Evolutionary conservation across 495 filamentous ascomycete species (phyloP), one percentile per base, ranked within the genome.

Genomic region (Aspergillus sparsus): DNA sequence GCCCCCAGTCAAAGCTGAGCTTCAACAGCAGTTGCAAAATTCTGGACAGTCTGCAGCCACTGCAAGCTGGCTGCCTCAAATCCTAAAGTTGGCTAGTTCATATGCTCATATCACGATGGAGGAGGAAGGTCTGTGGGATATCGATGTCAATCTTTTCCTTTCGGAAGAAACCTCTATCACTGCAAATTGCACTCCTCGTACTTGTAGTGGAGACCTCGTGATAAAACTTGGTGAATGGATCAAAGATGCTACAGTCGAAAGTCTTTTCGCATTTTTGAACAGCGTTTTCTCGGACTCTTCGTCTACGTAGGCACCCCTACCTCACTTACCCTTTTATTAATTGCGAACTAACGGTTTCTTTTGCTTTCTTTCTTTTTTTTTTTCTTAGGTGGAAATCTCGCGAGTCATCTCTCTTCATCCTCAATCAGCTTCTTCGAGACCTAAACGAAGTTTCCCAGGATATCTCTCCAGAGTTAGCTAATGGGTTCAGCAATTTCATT

Each of bases 221-320:
- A 89, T 96, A 69, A 97, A 97, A 74, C 77, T 96, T n/a, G 91
- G 89, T 21, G 93, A 97, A 71, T 97, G 93, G 90, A 80, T 95
- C 37, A 83, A 84, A 57, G 74, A 79, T 32, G 78, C 81, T 27
- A 85, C 89, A 3, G 76, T 91, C 5, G 89, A 95, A 62, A 89
- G 85, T 7, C 79, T 96, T 34, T 83, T 91, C 36, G 81, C 83
- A 3, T 85, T 90, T 67, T 87, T 89, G 15, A 88, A 88, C 68
- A 79, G 79, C 3, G 74, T 93, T 0, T 95, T 89, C 59, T 68
- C 80, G 8, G 78, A 79, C 44, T 69, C 73, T 21, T 64, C 73
- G 16, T 76, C 80, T 34, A 77, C 80, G 68, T 91, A 85, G 76
- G 86, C 63, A 55, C 11, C 45, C 51, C 49, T 8, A 53, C 10